A percentile compares a stretch with the other conserved stretches of the same genome.
Evolutionary conservation across 306 rosid genomes (phyloP).

Genomic region (Ziziphus jujuba): DNA sequence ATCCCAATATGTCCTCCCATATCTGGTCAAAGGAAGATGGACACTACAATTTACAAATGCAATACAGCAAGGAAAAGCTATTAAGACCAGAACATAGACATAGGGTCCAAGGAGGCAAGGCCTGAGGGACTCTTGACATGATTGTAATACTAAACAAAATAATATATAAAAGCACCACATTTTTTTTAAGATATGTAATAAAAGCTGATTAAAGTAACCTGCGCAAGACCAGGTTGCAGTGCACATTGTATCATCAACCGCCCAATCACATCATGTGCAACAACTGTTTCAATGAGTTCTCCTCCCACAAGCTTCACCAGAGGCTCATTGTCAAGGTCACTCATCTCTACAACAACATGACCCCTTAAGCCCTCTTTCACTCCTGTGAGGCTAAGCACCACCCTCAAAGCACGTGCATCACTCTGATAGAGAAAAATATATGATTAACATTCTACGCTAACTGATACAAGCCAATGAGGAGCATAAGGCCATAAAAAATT

Average conservation of each 20-base stretch:
- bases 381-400: slow-evolving; percentile 95
- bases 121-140: too few relatives aligned
- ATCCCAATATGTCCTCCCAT: slow-evolving; percentile 98
- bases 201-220: slow-evolving; percentile 47
- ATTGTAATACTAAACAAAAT: too few relatives aligned
- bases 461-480: slow-evolving; percentile 19
- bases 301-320: slow-evolving; percentile 97
- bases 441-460: slow-evolving; percentile 17
- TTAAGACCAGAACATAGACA: too few relatives aligned
- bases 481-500: slow-evolving; percentile 13
- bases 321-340: slow-evolving; percentile 97
- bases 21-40: slow-evolving; percentile 54
- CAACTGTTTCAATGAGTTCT: slow-evolving; percentile 93
- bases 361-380: slow-evolving; percentile 89
- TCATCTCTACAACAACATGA: slow-evolving; percentile 97
- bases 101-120: too few relatives aligned
- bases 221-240: slow-evolving; percentile 98
- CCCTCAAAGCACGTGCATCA: slow-evolving; percentile 96
- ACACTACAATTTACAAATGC: too few relatives aligned
- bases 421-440: slow-evolving; percentile 53
- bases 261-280: slow-evolving; percentile 98
- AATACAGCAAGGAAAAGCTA: too few relatives aligned
- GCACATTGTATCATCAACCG: slow-evolving; percentile 99
- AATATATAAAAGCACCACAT: background rate
- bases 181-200: slow-evolving; percentile 1